These are phyloP conservation scores for Oryza meyeriana DNA, from an alignment of 176 grass and related monocot genomes.

Conservation along the genomic window DNA sequence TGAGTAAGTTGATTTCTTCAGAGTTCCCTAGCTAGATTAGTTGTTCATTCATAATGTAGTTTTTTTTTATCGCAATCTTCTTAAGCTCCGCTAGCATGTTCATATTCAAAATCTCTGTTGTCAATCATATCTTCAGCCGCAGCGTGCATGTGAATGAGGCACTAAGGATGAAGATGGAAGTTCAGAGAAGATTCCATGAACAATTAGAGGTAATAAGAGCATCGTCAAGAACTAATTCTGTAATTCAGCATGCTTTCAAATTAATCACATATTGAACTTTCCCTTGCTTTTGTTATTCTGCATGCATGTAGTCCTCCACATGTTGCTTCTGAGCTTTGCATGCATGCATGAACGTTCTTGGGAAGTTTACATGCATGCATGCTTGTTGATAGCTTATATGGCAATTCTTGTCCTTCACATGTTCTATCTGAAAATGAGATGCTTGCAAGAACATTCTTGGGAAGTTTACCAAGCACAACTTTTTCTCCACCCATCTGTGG, in stretches of 20 bases:
- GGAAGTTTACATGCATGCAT: slow-evolving; percentile 33
- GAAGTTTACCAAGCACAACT: slow-evolving; percentile 41
- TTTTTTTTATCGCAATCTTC: not conserved
- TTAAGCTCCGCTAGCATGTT: not conserved
- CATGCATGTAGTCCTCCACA: not conserved
- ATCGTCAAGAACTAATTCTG: not conserved
- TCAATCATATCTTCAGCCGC: slow-evolving; percentile 40
- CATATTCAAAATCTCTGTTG: not conserved
- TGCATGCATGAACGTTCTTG: slow-evolving; percentile 20
- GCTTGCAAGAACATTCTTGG: slow-evolving; percentile 36
- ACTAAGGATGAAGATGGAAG: slow-evolving; percentile 89
- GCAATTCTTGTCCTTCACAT: not conserved
- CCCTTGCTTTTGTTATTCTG: not conserved
- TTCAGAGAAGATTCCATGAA: slow-evolving; percentile 85
- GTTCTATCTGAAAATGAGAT: not conserved
- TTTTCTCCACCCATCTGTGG: not conserved
- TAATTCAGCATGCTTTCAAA: not conserved
- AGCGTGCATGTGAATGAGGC: slow-evolving; percentile 71
- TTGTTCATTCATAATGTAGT: not conserved
- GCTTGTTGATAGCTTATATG: not conserved
- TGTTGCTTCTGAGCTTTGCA: slow-evolving; percentile 24
- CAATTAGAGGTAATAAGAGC: slow-evolving; percentile 76
- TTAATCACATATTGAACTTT: not conserved
- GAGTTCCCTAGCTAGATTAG: not conserved
- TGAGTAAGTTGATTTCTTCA: slow-evolving; percentile 53